Evolutionary conservation across 2,329 filamentous ascomycete genomes (phyloP), one percentile per base, ranked within the genome.

Genomic region (Didymella pomorum): DNA sequence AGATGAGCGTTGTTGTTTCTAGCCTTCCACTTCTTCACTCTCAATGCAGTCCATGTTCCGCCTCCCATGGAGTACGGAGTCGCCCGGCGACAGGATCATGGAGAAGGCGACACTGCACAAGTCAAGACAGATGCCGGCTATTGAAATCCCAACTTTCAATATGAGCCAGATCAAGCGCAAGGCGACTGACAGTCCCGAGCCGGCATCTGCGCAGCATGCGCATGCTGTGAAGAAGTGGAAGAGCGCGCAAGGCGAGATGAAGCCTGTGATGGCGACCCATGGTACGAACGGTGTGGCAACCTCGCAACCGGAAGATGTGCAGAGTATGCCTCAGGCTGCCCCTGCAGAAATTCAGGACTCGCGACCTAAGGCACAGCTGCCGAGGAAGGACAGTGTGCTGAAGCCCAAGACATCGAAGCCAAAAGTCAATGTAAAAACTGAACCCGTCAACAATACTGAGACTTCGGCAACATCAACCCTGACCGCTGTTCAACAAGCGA

Each of bases 401-500:
- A 74, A 72, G 69, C 64, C 62, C 68, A 73, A 71, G 64, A 44
- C 62, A 20, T 49, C 64, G 9, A 73, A 68, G 28, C 9, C 60
- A 51, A 67, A 66, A 52, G 43, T 63, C 47, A 43, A 64, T 58
- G 61, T 59, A 58, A 69, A 69, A 63, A 46, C 68, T 44, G 65
- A 65, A 51, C 52, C 70, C 55, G 57, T 58, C 68, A 63, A 61
- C 61, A 61, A 63, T 26, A 57, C 69, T 45, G 58, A 67, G 8
- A 58, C 68, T 33, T 60, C 69, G 62, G 73, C 71, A 62, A 68
- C 66, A 35, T 63, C 71, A 29, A 68, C 64, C 52, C 56, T 71
- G 62, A 88, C 76, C 35, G 81, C 80, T 57, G 84, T 89, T 63
- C 87, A 87, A 72, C 88, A 93, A 68, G 84, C 85, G 33, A 90